Evolutionary conservation across 352 stramenopile genomes (phyloP).

Genomic region (Phytophthora sp.): DNA sequence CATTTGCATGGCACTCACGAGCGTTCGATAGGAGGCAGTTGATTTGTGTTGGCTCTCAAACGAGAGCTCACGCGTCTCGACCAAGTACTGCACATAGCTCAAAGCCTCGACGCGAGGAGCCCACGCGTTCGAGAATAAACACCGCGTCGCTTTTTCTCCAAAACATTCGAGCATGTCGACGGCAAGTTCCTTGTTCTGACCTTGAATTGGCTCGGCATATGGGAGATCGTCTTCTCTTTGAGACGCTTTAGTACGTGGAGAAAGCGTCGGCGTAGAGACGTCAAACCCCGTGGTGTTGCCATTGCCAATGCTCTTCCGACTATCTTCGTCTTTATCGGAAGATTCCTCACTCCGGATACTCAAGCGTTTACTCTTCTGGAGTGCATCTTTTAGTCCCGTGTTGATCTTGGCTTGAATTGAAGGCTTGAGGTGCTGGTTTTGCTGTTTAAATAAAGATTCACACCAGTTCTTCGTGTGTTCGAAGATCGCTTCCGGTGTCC

Average conservation of each 20-base stretch:
- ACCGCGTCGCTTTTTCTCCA: slow-evolving; percentile 76
- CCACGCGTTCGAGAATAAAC: slow-evolving; percentile 84
- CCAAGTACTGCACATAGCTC: slow-evolving; percentile 73
- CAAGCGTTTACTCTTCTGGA: slow-evolving; percentile 74
- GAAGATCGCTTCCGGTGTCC: slow-evolving; percentile 62
- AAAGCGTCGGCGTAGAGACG: slow-evolving; percentile 25
- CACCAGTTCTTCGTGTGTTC: slow-evolving; percentile 81
- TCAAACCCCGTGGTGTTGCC: slow-evolving; percentile 26
- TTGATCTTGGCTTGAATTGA: slow-evolving; percentile 87
- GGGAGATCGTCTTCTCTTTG: slow-evolving; percentile 79
- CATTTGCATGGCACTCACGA: slow-evolving; percentile 57
- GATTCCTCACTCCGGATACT: slow-evolving; percentile 22
- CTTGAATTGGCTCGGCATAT: slow-evolving; percentile 79
- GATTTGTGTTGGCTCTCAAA: slow-evolving; percentile 38
- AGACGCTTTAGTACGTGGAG: slow-evolving; percentile 54
- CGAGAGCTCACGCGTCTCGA: slow-evolving; percentile 58
- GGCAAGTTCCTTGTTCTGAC: slow-evolving; percentile 59
- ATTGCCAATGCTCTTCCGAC: slow-evolving; percentile 4
- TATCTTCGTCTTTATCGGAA: slow-evolving; percentile 9
- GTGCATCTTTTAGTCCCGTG: slow-evolving; percentile 68
- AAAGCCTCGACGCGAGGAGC: slow-evolving; percentile 79
- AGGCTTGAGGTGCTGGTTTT: slow-evolving; percentile 71
- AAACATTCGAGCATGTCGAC: slow-evolving; percentile 57
- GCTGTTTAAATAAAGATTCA: slow-evolving; percentile 76
- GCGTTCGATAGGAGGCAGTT: slow-evolving; percentile 4